phyloP scores from a whole-genome alignment of 1,284 basidiomycete genomes.

The Anthracocystis walkeri region DNA sequence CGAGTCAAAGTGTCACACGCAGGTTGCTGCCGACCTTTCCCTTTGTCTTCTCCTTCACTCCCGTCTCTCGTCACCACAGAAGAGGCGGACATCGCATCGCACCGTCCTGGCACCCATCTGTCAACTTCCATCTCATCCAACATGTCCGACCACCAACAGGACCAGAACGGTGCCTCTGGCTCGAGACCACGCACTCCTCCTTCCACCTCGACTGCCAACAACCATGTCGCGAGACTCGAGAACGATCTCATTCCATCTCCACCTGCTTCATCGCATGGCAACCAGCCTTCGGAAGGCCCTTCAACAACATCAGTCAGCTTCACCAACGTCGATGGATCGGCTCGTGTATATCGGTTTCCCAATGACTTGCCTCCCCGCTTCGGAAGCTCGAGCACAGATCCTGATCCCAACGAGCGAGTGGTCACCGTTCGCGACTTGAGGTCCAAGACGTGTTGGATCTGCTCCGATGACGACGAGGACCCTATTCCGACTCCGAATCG shows the following conservation, averaged over 20 bases:
- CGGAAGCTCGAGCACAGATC: constrained; percentile 6
- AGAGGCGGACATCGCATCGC: not conserved
- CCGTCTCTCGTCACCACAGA: no score
- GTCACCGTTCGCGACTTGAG: constrained; percentile 57
- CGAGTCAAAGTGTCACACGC: not conserved
- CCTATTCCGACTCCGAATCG: not conserved
- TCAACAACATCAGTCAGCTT: constrained; percentile 8
- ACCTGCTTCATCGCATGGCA: constrained; percentile 10
- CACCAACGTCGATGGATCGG: constrained; percentile 37
- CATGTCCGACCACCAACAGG: constrained; percentile 16
- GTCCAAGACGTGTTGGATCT: constrained; percentile 61
- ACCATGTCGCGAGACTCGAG: constrained; percentile 28
- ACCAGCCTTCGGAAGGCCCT: not conserved
- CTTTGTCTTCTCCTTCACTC: not conserved
- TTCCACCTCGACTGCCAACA: constrained; percentile 3
- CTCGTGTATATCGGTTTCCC: constrained; percentile 40
- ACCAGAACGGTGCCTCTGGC: constrained; percentile 13
- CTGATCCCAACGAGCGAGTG: constrained; percentile 25
- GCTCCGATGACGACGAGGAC: constrained; percentile 60
- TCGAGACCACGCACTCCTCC: constrained; percentile 14
- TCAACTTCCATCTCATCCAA: not conserved
- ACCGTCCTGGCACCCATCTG: not conserved
- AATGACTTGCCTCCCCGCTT: constrained; percentile 29
- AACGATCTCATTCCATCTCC: constrained; percentile 43
- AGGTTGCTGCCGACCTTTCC: not conserved